These are phyloP conservation scores for Fibroporia radiculosa DNA, from an alignment of 768 basidiomycete species.

Conservation along the genomic window DNA sequence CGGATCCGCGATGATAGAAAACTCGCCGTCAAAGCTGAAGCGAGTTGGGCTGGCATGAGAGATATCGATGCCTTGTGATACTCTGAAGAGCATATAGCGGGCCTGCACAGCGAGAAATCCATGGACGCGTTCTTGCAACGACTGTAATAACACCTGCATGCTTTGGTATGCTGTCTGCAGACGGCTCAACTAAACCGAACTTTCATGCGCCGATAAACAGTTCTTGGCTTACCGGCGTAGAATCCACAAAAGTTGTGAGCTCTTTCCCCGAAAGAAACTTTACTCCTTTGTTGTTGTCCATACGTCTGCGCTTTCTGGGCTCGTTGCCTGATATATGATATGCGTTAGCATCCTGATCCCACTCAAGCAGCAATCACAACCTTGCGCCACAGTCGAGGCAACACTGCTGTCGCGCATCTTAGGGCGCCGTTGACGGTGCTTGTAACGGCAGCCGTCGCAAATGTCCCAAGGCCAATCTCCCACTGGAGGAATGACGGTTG, in stretches of 20 bases:
- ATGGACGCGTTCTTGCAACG: slow-evolving; percentile 11
- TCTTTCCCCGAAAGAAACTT: neutral
- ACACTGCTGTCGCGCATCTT: too few relatives aligned
- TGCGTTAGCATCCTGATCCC: too few relatives aligned
- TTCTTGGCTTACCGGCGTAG: neutral
- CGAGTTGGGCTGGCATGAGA: slow-evolving; percentile 3
- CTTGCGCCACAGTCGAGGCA: too few relatives aligned
- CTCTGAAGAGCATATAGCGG: slow-evolving; percentile 16
- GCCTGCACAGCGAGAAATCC: slow-evolving; percentile 15
- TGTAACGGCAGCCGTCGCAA: slow-evolving; percentile 15
- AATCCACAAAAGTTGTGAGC: neutral
- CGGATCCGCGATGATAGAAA: slow-evolving; percentile 37
- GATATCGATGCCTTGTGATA: slow-evolving; percentile 1
- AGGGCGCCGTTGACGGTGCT: too few relatives aligned
- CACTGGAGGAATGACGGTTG: slow-evolving; percentile 12
- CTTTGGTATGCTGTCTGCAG: slow-evolving; percentile 16
- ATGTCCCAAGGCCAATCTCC: slow-evolving; percentile 12
- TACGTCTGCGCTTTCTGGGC: neutral
- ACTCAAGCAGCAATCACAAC: too few relatives aligned
- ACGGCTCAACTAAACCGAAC: neutral
- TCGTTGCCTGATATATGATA: too few relatives aligned
- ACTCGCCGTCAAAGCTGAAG: slow-evolving; percentile 47
- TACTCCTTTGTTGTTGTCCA: neutral
- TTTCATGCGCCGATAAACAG: neutral
- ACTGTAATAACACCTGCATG: slow-evolving; percentile 8